phyloP scores from a whole-genome alignment of 495 filamentous ascomycete genomes.

The Neurospora tetrasperma region DNA sequence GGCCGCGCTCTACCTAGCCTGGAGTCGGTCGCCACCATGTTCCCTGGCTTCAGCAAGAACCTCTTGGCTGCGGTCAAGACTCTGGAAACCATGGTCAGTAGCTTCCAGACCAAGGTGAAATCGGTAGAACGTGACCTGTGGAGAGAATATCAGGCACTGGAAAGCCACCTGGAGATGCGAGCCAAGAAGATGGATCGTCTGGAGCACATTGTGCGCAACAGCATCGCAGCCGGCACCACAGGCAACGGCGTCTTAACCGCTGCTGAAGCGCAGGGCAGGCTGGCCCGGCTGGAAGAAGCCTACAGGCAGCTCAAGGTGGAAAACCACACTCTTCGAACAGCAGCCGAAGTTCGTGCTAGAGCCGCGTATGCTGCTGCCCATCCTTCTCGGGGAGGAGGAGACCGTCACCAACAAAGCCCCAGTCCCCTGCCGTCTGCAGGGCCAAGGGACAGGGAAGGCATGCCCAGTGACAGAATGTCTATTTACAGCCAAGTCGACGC shows the following conservation, averaged over 20 bases:
- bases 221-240: conserved; percentile 35
- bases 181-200: conserved; percentile 81
- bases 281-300: conserved; percentile 63
- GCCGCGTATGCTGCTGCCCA: conserved; percentile 19
- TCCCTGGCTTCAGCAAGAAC: conserved; percentile 82
- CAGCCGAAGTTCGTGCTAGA: conserved; percentile 34
- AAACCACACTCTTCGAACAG: conserved; percentile 58
- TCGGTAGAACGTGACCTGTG: conserved; percentile 77
- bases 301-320: conserved; percentile 80
- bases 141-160: conserved; percentile 81
- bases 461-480: conserved; percentile 17
- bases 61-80: conserved; percentile 78
- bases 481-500: conserved; percentile 20
- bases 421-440: conserved; percentile 40
- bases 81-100: conserved; percentile 69
- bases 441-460: conserved; percentile 26
- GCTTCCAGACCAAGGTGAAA: conserved; percentile 71
- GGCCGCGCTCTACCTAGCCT: conserved; percentile 69
- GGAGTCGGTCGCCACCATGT: conserved; percentile 68
- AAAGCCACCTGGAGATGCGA: conserved; percentile 66
- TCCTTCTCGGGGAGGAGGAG: conserved; percentile 15
- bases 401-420: conserved; percentile 32
- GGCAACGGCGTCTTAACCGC: conserved; percentile 15
- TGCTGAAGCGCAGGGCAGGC: conserved; percentile 40
- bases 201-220: conserved; percentile 58